These are phyloP conservation scores for Hypholoma fasciculare DNA, from an alignment of 768 basidiomycete genomes.

Conservation along the genomic window DNA sequence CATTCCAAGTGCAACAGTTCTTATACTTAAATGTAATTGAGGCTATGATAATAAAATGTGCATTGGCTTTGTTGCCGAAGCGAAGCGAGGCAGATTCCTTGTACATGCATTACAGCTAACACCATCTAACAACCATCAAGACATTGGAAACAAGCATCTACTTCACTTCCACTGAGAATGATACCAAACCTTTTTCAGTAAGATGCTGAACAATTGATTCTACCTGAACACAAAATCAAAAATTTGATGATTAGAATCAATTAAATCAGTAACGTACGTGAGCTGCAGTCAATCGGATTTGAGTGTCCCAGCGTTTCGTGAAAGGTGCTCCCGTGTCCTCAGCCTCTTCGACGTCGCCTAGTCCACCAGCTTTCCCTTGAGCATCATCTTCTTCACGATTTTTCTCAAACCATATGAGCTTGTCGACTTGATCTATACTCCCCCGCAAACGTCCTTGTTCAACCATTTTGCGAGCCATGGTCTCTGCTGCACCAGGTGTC, in stretches of 20 bases:
- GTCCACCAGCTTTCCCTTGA: constrained; percentile 91
- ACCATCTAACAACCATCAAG: not conserved
- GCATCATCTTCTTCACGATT: constrained; percentile 87
- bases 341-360: constrained; percentile 85
- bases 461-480: constrained; percentile 98
- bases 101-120: not conserved
- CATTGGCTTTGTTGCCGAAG: no score
- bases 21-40: no score
- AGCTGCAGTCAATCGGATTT: constrained; percentile 86
- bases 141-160: not conserved
- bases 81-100: no score
- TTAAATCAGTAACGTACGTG: constrained; percentile 53
- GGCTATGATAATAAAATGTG: no score
- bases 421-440: constrained; percentile 94
- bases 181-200: constrained; percentile 69
- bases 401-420: constrained; percentile 91
- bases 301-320: constrained; percentile 95
- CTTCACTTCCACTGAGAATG: constrained; percentile 23
- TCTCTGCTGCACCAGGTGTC: constrained; percentile 91
- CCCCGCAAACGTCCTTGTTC: constrained; percentile 94
- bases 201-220: constrained; percentile 87
- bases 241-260: constrained; percentile 1
- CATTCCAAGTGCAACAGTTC: no score
- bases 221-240: constrained; percentile 46
- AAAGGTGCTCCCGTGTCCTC: constrained; percentile 88